phyloP scores from a whole-genome alignment of 768 basidiomycete genomes.

The Rhodosporidiobolus odoratus region DNA sequence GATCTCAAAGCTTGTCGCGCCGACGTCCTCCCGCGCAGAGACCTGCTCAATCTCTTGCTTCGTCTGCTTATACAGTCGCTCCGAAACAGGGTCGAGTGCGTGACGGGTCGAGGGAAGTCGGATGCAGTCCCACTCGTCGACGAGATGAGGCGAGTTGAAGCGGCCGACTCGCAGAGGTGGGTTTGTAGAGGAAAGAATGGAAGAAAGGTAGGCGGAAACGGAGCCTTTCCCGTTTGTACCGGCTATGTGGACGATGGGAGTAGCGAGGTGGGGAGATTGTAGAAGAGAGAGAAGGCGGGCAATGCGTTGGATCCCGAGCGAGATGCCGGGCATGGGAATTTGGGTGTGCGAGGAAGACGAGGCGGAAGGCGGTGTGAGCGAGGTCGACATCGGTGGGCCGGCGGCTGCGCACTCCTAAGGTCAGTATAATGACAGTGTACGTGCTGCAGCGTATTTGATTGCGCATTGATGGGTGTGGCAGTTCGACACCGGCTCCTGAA shows the following conservation, averaged over 20 bases:
- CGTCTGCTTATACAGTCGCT: constrained; percentile 52
- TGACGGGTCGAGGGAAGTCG: constrained; percentile 53
- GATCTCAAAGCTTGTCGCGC: constrained; percentile 73
- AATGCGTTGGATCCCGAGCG: constrained; percentile 43
- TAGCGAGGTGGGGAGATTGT: constrained; percentile 56
- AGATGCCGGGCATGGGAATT: constrained; percentile 28
- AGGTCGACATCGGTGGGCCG: too few species aligned
- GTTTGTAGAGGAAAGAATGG: constrained; percentile 59
- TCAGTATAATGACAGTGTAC: too few species aligned
- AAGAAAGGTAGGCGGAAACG: constrained; percentile 73
- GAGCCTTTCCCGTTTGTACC: constrained; percentile 98
- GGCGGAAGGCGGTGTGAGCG: too few species aligned
- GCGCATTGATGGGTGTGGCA: too few species aligned
- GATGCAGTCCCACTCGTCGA: constrained; percentile 71
- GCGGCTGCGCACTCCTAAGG: too few species aligned
- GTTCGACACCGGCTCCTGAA: too few species aligned
- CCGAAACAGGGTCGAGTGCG: constrained; percentile 50
- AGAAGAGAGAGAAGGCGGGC: constrained; percentile 50
- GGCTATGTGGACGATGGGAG: constrained; percentile 82
- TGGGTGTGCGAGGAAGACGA: not conserved
- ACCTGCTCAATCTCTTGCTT: constrained; percentile 52
- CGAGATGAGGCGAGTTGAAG: constrained; percentile 89
- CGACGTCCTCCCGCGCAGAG: constrained; percentile 49
- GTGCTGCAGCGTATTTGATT: too few species aligned
- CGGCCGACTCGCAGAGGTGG: constrained; percentile 59